Base-by-base conservation (phyloP, 345 rosid genomes). In the Eucalyptus erythrocorys region DNA sequence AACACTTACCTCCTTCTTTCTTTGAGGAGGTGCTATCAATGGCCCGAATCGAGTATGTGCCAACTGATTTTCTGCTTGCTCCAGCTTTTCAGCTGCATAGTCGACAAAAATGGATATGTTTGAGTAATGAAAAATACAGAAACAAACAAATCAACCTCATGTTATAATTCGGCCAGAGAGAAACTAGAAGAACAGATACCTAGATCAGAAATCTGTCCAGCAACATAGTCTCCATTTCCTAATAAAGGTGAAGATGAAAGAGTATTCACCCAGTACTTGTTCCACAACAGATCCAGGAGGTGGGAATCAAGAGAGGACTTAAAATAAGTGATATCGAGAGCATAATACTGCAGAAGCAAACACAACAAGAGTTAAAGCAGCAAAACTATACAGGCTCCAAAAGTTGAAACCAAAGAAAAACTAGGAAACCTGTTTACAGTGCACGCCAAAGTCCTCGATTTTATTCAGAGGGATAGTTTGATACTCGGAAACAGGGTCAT, bases 181-280 rank as follows among this genome's bases (percentile, higher is more conserved):
- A 49, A 86, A 88, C 37, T 45, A 81, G 86, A 79, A 42, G 12
- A 88, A 26, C 51, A 86, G 85, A 76, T 94, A 97, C 99, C 99
- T 93, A 98, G 94, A 93, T 98, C 99, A 40, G 98, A 98, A 90
- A 97, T 96, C 91, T 98, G 99, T 85, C 99, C 99, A 1, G 99
- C 99, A 90, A 98, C 98, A 88, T 97, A 98, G 94, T 98, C 99
- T 86, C 98, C 99, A 91, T 95, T 98, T 85, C 99, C 99, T 93
- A 98, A 93, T 85, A 98, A 95, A 85, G 99, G 98, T 32, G 99
- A 98, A 90, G 99, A 98, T 47, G 99, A 98, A 80, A 97, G 97
- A 1, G 99, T 97, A 91, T 97, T 97, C 86, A 96, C 99, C 98
- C 99, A 97, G 89, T 97, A 97, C 94, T 97, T 97, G 95, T 96